Percentiles rank a stretch among this genome's conserved stretches.
phyloP scores from a whole-genome alignment of 2,329 filamentous ascomycete species.

The Cladophialophora chaetospira region DNA sequence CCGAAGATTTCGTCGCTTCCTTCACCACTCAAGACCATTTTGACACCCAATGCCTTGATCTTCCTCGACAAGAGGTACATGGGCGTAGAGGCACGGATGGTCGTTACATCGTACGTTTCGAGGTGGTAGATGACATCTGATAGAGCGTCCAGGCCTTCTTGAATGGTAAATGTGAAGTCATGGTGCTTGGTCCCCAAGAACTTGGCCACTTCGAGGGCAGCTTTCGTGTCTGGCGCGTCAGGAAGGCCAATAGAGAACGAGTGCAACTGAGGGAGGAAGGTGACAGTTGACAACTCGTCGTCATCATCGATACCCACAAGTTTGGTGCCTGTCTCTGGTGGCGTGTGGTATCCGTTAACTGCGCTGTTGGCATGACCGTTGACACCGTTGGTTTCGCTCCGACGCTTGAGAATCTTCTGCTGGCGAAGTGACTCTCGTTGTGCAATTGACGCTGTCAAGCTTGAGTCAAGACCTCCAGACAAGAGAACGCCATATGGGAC shows the following conservation, averaged over 20 bases:
- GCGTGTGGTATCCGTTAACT: slow-evolving; percentile 42
- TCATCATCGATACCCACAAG: slow-evolving; percentile 94
- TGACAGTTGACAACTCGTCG: slow-evolving; percentile 84
- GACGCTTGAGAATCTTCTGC: slow-evolving; percentile 49
- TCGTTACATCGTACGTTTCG: slow-evolving; percentile 97
- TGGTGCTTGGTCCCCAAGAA: slow-evolving; percentile 98
- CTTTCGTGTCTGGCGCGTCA: slow-evolving; percentile 86
- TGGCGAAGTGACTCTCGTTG: slow-evolving; percentile 86
- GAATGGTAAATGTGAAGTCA: slow-evolving; percentile 96
- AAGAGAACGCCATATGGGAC: slow-evolving; percentile 95
- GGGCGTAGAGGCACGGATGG: slow-evolving; percentile 94
- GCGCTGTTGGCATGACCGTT: slow-evolving; percentile 43
- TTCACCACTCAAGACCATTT: slow-evolving; percentile 98
- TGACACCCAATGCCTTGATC: slow-evolving; percentile 99
- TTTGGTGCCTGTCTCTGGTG: slow-evolving; percentile 64
- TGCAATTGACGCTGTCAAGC: slow-evolving; percentile 89
- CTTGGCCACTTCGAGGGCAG: slow-evolving; percentile 88
- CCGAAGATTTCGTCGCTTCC: slow-evolving; percentile 98
- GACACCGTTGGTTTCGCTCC: slow-evolving; percentile 52
- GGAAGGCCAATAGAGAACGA: slow-evolving; percentile 98
- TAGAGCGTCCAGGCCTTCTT: slow-evolving; percentile 94
- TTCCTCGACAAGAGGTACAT: slow-evolving; percentile 98
- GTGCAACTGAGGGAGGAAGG: slow-evolving; percentile 91
- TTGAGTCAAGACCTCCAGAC: slow-evolving; percentile 94
- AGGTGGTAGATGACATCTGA: slow-evolving; percentile 98